Percentiles rank a stretch among this genome's conserved stretches.
These are phyloP conservation scores for Boletus subluridellus DNA, from an alignment of 1,284 basidiomycete genomes.

Conservation along the genomic window DNA sequence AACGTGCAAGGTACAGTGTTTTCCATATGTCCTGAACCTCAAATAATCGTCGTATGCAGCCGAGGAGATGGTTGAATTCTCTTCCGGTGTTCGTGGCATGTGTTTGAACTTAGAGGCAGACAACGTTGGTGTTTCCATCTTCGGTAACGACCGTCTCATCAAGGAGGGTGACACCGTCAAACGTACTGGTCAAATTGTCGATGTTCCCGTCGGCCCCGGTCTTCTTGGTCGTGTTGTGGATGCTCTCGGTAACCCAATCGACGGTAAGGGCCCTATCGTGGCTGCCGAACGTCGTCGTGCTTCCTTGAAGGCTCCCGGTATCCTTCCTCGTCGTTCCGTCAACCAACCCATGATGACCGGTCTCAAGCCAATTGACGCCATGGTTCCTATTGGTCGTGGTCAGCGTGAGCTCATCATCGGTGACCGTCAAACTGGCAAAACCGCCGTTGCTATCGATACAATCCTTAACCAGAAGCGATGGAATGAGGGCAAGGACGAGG, in stretches of 20 bases:
- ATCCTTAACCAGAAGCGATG: conserved; percentile 99
- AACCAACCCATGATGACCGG: conserved; percentile 99
- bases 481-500: conserved; percentile 96
- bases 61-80: conserved; percentile 99
- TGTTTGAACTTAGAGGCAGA: conserved; percentile 99
- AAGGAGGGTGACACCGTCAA: conserved; percentile 99
- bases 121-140: conserved; percentile 99
- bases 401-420: conserved; percentile 99
- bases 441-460: conserved; percentile 97
- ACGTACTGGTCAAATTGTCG: conserved; percentile 99
- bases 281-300: conserved; percentile 92
- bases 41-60: conserved; percentile 44
- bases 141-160: conserved; percentile 99
- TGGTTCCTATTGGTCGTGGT: conserved; percentile 99
- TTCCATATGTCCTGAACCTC: conserved; percentile 4
- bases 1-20: conserved; percentile 80
- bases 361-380: conserved; percentile 99
- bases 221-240: conserved; percentile 98
- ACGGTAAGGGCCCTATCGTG: conserved; percentile 97
- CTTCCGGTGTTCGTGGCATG: conserved; percentile 98
- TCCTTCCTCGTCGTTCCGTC: conserved; percentile 97
- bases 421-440: conserved; percentile 99
- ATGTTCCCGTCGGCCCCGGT: conserved; percentile 95
- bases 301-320: conserved; percentile 97
- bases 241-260: conserved; percentile 98